These are phyloP conservation scores for Solanum gandarillasii DNA, from an alignment of 257 asterid species.

Conservation along the genomic window DNA sequence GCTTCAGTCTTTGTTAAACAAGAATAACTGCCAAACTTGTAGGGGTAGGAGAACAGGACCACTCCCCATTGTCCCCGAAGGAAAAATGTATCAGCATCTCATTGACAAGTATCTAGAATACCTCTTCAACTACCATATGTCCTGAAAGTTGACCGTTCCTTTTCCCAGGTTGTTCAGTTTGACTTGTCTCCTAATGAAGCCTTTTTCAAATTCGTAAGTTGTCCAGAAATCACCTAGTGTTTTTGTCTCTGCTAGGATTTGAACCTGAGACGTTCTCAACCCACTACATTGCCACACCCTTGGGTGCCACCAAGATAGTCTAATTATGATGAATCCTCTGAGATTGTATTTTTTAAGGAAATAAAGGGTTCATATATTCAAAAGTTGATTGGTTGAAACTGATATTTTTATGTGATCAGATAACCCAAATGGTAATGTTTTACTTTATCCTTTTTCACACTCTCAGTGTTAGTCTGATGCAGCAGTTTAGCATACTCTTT, in stretches of 20 bases:
- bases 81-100: neutral
- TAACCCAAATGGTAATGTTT: neutral
- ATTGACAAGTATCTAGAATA: neutral
- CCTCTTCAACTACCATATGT: neutral
- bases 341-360: neutral
- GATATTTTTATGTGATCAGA: neutral
- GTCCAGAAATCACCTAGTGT: too few species aligned
- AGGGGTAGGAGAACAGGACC: neutral
- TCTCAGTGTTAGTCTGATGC: neutral
- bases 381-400: neutral
- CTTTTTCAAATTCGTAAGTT: neutral
- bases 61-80: neutral
- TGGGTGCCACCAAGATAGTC: neutral
- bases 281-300: neutral
- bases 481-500: neutral
- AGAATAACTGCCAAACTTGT: neutral
- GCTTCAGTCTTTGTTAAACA: neutral
- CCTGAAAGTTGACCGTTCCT: neutral
- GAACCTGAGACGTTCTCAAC: neutral
- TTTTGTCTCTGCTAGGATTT: neutral
- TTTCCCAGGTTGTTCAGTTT: neutral
- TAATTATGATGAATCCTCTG: neutral
- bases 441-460: neutral
- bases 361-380: neutral
- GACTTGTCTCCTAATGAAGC: neutral